These are phyloP conservation scores for Hanseniaspora gamundiae DNA, from an alignment of 1,139 yeast genomes.

Conservation along the genomic window DNA sequence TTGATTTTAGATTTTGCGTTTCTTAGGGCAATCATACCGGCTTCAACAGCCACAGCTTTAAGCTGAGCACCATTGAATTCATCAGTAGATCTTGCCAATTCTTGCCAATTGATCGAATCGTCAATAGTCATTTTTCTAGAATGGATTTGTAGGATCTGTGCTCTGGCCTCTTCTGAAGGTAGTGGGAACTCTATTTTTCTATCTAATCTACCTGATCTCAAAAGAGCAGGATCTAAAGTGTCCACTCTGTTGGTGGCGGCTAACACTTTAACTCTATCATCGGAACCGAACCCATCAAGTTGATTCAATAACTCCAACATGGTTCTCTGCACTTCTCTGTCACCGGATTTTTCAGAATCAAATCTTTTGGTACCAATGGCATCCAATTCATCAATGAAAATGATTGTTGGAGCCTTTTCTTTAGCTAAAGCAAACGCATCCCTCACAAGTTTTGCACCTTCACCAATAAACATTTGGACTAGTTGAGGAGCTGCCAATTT, in stretches of 20 bases:
- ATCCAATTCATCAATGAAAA: constrained; percentile 93
- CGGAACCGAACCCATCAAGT: constrained; percentile 96
- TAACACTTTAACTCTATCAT: constrained; percentile 89
- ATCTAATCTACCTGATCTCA: constrained; percentile 95
- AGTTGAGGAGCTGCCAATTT: constrained; percentile 97
- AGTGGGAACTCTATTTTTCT: constrained; percentile 95
- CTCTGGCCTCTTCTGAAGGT: constrained; percentile 95
- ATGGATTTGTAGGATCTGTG: constrained; percentile 90
- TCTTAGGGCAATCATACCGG: constrained; percentile 98
- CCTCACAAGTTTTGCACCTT: constrained; percentile 94
- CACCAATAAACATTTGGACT: constrained; percentile 98
- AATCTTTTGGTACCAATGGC: constrained; percentile 98
- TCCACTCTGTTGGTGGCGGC: constrained; percentile 99
- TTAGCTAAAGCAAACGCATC: constrained; percentile 98
- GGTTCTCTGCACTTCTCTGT: constrained; percentile 97
- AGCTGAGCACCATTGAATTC: constrained; percentile 98
- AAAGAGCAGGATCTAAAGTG: constrained; percentile 90
- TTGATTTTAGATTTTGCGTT: constrained; percentile 85
- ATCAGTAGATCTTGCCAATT: constrained; percentile 92
- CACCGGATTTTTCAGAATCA: constrained; percentile 95
- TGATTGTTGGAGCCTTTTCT: constrained; percentile 96
- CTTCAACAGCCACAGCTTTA: constrained; percentile 97
- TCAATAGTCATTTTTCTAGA: constrained; percentile 94
- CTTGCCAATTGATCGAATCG: constrained; percentile 93
- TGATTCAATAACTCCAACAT: constrained; percentile 96